phyloP scores from a whole-genome alignment of 2,329 filamentous ascomycete genomes.

The Colletotrichum truncatum region DNA sequence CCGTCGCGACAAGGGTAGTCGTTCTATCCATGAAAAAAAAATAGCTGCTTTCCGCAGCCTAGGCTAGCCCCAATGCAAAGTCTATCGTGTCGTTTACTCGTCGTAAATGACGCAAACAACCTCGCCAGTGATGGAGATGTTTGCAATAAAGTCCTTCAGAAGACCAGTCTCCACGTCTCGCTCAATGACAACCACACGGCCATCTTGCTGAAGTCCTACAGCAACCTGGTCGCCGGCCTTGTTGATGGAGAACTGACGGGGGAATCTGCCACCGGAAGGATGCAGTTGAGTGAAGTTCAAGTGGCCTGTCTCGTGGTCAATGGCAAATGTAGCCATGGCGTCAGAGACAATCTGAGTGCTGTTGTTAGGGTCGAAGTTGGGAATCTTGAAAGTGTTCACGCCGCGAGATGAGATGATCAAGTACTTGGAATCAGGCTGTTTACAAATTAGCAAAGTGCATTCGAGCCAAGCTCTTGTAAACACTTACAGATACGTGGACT shows the following conservation, averaged over 20 bases:
- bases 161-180: constrained; percentile 68
- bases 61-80: neutral
- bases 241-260: constrained; percentile 75
- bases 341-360: constrained; percentile 60
- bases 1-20: too few species aligned
- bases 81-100: constrained; percentile 41
- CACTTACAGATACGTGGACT: constrained; percentile 64
- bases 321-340: constrained; percentile 69
- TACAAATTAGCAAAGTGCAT: neutral
- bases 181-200: constrained; percentile 67
- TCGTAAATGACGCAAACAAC: constrained; percentile 58
- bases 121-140: constrained; percentile 51
- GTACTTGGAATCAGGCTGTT: constrained; percentile 65
- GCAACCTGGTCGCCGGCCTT: constrained; percentile 70
- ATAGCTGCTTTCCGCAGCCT: too few species aligned
- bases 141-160: constrained; percentile 57
- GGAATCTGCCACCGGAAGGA: constrained; percentile 69
- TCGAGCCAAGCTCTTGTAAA: neutral
- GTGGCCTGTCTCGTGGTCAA: constrained; percentile 60
- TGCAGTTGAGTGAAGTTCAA: constrained; percentile 65
- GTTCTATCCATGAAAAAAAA: too few species aligned
- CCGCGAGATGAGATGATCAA: constrained; percentile 74
- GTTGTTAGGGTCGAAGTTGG: constrained; percentile 49
- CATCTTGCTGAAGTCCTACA: constrained; percentile 71
- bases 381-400: constrained; percentile 61